phyloP scores from a whole-genome alignment of 768 basidiomycete species.

The Calocera viscosa region DNA sequence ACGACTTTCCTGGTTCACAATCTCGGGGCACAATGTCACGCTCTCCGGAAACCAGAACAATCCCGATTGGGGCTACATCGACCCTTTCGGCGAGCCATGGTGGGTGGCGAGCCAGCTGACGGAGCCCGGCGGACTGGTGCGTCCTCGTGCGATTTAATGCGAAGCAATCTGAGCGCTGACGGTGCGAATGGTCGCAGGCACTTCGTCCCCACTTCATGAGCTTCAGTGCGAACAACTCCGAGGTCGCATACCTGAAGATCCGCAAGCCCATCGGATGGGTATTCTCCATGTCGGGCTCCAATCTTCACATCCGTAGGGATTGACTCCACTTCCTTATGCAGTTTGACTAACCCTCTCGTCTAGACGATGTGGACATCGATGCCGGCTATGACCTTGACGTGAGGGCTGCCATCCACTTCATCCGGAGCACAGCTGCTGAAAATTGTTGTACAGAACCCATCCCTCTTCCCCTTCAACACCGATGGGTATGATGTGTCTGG shows the following conservation, averaged over 20 bases:
- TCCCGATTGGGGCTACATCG: background rate
- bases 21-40: background rate
- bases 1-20: conserved; percentile 10
- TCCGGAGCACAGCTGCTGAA: conserved; percentile 36
- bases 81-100: background rate
- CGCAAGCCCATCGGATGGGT: background rate
- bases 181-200: background rate
- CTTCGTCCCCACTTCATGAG: background rate
- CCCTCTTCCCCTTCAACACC: conserved; percentile 24
- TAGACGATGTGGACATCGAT: conserved; percentile 32
- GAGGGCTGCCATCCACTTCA: conserved; percentile 41
- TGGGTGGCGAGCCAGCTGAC: background rate
- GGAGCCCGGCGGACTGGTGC: conserved; percentile 36
- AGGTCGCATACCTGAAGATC: background rate
- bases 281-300: background rate
- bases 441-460: conserved; percentile 12
- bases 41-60: background rate
- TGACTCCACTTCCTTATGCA: background rate
- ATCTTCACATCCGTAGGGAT: background rate
- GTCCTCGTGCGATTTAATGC: background rate
- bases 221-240: background rate
- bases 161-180: background rate
- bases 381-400: conserved; percentile 40
- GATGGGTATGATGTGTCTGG: conserved; percentile 42
- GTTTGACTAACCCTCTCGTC: background rate